A percentile compares a stretch with the other conserved stretches of the same genome.
Evolutionary conservation across 371 early-diverging fungal species (phyloP).

Genomic region (Batkoa obscura): DNA sequence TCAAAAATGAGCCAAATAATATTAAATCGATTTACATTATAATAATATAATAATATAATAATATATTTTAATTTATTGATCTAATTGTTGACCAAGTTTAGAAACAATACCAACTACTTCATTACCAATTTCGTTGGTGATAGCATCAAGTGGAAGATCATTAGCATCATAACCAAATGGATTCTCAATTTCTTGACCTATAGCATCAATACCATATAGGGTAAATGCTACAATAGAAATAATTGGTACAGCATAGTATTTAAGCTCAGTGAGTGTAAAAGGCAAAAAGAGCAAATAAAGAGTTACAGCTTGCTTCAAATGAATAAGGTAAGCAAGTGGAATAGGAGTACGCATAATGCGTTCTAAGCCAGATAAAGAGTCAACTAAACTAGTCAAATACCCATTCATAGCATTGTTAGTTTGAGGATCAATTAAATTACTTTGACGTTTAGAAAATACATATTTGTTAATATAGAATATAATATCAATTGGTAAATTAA

Average conservation of each 20-base stretch:
- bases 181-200: slow-evolving; percentile 34
- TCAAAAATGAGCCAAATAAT: too few species aligned
- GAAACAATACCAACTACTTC: slow-evolving; percentile 13
- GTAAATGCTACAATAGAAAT: slow-evolving; percentile 38
- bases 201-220: slow-evolving; percentile 51
- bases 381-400: slow-evolving; percentile 29
- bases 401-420: slow-evolving; percentile 25
- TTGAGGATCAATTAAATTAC: slow-evolving; percentile 23
- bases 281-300: slow-evolving; percentile 46
- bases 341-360: slow-evolving; percentile 60
- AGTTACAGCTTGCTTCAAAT: slow-evolving; percentile 47
- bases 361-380: slow-evolving; percentile 45
- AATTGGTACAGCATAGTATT: slow-evolving; percentile 37
- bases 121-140: slow-evolving; percentile 15
- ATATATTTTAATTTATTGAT: too few species aligned
- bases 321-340: slow-evolving; percentile 57
- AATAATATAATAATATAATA: too few species aligned
- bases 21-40: too few species aligned
- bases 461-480: slow-evolving; percentile 29
- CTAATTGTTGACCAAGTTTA: background rate
- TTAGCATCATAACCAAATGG: slow-evolving; percentile 38
- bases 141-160: slow-evolving; percentile 18
- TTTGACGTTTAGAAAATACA: slow-evolving; percentile 22
- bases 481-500: slow-evolving; percentile 38
- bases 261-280: slow-evolving; percentile 35